Percentiles rank a stretch among this genome's conserved stretches.
Evolutionary conservation across 1,284 basidiomycete genomes (phyloP).

Genomic region (Pyrrhoderma lamaoense): DNA sequence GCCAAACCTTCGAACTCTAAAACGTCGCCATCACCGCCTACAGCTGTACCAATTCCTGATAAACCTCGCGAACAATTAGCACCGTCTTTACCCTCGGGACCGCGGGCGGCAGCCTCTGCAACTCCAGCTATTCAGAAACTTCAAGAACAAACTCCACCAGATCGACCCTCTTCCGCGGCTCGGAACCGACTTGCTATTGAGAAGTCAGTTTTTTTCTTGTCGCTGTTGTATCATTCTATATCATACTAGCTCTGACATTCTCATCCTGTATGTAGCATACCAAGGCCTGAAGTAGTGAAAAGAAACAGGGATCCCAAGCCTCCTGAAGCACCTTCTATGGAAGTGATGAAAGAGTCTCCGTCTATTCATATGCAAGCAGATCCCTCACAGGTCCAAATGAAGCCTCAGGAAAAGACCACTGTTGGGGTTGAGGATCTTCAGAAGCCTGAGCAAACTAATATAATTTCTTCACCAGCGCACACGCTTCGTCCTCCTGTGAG

Average conservation of each 20-base stretch:
- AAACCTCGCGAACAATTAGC: slow-evolving; percentile 9
- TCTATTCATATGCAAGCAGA: not conserved
- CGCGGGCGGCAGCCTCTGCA: not conserved
- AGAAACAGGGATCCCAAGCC: slow-evolving; percentile 46
- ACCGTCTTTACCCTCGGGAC: slow-evolving; percentile 5
- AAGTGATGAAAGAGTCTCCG: slow-evolving; percentile 16
- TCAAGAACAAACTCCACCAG: slow-evolving; percentile 23
- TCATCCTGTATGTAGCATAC: slow-evolving; percentile 41
- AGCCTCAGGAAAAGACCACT: not conserved
- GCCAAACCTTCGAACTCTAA: slow-evolving; percentile 2
- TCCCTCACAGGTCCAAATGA: not conserved
- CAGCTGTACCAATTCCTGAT: too few relatives aligned
- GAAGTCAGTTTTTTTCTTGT: slow-evolving; percentile 37
- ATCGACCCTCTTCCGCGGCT: slow-evolving; percentile 28
- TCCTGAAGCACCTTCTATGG: slow-evolving; percentile 16
- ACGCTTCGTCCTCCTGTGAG: not conserved
- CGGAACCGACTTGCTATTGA: slow-evolving; percentile 59
- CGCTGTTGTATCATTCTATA: too few relatives aligned
- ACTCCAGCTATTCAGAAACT: slow-evolving; percentile 30
- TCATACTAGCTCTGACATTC: not conserved
- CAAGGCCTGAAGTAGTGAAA: slow-evolving; percentile 69
- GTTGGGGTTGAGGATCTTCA: not conserved
- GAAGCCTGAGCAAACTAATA: not conserved
- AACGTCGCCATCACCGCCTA: not conserved
- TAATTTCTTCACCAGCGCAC: not conserved